Base-by-base conservation (phyloP, 2,329 filamentous ascomycete species). In the Parascedosporium putredinis region DNA sequence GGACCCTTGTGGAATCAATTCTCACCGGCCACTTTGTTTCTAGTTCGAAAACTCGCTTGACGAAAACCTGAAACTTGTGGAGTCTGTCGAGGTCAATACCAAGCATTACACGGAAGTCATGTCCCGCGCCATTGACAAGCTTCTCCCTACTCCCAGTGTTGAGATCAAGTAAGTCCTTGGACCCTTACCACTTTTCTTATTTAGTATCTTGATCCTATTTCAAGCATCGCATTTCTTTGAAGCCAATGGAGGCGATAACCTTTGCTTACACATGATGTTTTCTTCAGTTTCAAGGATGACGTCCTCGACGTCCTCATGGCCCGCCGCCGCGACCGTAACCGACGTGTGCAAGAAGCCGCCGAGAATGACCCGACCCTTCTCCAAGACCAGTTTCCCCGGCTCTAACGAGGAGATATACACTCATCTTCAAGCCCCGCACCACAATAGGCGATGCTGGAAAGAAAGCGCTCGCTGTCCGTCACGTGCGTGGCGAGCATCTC, bases 231-330 rank as follows among this genome's bases (percentile, higher is more conserved):
- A 10, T 33, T 10, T n/a, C n/a, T n/a, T n/a, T n/a, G n/a, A n/a
- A n/a, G n/a, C n/a, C n/a, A n/a, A n/a, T n/a, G n/a, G n/a, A n/a
- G n/a, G n/a, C n/a, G n/a, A n/a, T n/a, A n/a, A n/a, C n/a, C n/a
- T n/a, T n/a, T n/a, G n/a, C n/a, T n/a, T n/a, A n/a, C n/a, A n/a
- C n/a, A n/a, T n/a, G n/a, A n/a, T 27, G n/a, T 36, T 18, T 36
- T 18, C 7, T 18, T 50, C 57, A 88, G 84, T 57, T 97, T 95
- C 76, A 97, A 97, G 66, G 90, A 96, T 61, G 93, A 98, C 67
- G 90, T 97, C 8, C 76, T 98, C 40, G 93, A 98, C 67, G 88
- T 98, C 25, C 84, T 98, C 60, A 94, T 96, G 85, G 87, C 88
- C 36, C 88, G 95, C 62, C 84, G 93, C 58, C 83, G 87, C 58